Conservation (phyloP, 2,329 filamentous ascomycete species). For the Diaporthe aspalathi region DNA sequence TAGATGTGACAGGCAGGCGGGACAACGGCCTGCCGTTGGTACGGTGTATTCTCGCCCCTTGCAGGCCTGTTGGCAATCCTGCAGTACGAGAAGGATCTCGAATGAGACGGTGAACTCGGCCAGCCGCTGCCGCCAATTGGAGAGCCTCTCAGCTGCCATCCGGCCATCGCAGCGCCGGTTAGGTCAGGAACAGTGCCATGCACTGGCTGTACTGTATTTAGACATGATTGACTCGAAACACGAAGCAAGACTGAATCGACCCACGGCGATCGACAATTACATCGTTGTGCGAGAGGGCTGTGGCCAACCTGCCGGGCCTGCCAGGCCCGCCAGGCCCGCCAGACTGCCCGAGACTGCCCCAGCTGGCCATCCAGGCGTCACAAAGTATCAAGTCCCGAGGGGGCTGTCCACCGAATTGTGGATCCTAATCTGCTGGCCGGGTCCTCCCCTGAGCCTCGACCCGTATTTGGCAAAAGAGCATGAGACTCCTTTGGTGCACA, state of each 20-base stretch:
- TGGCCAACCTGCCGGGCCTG: neutral
- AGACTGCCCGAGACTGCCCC: no score
- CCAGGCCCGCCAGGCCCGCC: no score
- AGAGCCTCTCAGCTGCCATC: neutral
- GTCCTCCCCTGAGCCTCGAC: conserved; percentile 28
- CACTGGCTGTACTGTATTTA: conserved; percentile 23
- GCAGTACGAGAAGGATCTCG: conserved; percentile 26
- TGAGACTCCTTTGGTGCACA: neutral
- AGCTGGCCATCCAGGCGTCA: neutral
- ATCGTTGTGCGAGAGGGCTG: conserved; percentile 1
- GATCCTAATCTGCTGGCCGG: conserved; percentile 27
- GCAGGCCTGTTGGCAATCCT: neutral
- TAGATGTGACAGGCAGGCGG: conserved; percentile 4
- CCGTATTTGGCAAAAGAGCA: conserved; percentile 12
- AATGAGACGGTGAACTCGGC: conserved; percentile 22
- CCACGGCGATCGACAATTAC: conserved; percentile 17
- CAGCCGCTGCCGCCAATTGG: conserved; percentile 10
- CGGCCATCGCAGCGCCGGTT: neutral
- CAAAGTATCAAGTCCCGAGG: neutral
- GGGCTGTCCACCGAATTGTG: conserved; percentile 9
- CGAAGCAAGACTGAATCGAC: neutral
- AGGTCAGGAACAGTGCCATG: conserved; percentile 9
- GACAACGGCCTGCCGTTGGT: neutral
- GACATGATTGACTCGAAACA: conserved; percentile 21
- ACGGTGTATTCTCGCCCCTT: conserved; percentile 1